Conservation (phyloP, 768 basidiomycete species). For the Nidularia pulvinata region DNA sequence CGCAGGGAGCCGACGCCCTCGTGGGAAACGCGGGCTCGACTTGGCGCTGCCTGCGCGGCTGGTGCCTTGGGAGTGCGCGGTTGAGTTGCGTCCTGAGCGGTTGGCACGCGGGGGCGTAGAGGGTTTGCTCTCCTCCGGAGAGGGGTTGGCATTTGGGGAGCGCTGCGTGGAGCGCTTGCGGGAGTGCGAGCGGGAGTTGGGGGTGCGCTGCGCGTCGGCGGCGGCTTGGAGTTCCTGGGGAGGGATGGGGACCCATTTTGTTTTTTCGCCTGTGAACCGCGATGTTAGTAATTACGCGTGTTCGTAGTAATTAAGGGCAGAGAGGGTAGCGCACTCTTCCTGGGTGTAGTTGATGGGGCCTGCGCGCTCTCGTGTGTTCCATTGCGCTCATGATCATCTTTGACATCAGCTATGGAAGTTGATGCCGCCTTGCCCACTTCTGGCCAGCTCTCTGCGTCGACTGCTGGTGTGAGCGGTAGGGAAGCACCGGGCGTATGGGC, state of each 20-base stretch:
- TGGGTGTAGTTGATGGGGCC: conserved; percentile 4
- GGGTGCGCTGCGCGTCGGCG: conserved; percentile 31
- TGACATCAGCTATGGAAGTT: conserved; percentile 6
- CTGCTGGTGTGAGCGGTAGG: neutral
- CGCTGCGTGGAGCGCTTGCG: conserved; percentile 13
- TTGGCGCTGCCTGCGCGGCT: conserved; percentile 21
- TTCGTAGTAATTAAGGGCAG: neutral
- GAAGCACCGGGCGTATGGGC: conserved; percentile 17
- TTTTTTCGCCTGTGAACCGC: conserved; percentile 42
- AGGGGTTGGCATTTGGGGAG: neutral
- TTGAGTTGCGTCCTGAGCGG: conserved; percentile 23
- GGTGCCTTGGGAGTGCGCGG: conserved; percentile 22
- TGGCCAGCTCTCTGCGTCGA: conserved; percentile 34
- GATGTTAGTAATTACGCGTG: conserved; percentile 1
- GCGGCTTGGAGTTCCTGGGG: conserved; percentile 54
- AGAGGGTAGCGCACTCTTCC: conserved; percentile 19
- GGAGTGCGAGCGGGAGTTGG: conserved; percentile 16
- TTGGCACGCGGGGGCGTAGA: neutral
- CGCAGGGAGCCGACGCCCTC: conserved; percentile 37
- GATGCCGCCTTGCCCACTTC: conserved; percentile 33
- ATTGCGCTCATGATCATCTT: conserved; percentile 5
- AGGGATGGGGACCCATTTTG: conserved; percentile 64
- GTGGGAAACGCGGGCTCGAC: conserved; percentile 14
- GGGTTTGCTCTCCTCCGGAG: too few relatives aligned
- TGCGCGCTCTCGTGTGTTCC: neutral